Conservation (phyloP, 2,329 filamentous ascomycete species). For the Pseudogymnoascus sp. region DNA sequence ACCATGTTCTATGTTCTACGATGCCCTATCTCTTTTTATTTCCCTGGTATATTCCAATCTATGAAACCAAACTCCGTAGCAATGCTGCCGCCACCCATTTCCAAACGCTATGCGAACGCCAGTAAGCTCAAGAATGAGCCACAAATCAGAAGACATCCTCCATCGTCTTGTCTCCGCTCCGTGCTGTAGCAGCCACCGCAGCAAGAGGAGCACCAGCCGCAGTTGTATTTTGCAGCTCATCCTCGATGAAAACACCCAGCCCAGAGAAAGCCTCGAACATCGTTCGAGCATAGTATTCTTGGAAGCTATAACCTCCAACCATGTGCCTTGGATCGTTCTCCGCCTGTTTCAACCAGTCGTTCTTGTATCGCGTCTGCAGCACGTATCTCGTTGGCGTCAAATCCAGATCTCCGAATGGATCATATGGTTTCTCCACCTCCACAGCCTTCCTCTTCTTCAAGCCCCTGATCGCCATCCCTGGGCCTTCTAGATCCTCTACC, state of each 20-base stretch:
- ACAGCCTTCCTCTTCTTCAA: conserved; percentile 57
- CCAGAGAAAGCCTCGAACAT: conserved; percentile 87
- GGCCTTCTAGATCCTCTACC: conserved; percentile 13
- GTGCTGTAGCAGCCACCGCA: conserved; percentile 27
- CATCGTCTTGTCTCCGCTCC: conserved; percentile 37
- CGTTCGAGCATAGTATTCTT: conserved; percentile 72
- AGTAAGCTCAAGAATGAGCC: neutral
- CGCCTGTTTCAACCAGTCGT: conserved; percentile 61
- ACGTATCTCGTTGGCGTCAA: conserved; percentile 62
- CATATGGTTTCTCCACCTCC: conserved; percentile 67
- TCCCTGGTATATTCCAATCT: neutral
- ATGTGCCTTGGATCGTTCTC: conserved; percentile 56
- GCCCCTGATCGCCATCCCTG: conserved; percentile 62
- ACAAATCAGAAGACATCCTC: conserved; percentile 37
- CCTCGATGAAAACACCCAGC: conserved; percentile 75
- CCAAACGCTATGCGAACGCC: conserved; percentile 1
- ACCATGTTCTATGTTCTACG: neutral
- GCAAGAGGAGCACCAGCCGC: conserved; percentile 30
- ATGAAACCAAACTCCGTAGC: conserved; percentile 5
- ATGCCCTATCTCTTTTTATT: neutral
- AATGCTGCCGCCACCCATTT: conserved; percentile 3
- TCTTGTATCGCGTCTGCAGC: conserved; percentile 62
- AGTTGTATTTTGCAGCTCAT: conserved; percentile 42
- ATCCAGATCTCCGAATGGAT: conserved; percentile 73
- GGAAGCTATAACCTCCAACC: conserved; percentile 75